Evolutionary conservation across 352 stramenopile species (phyloP).

Genomic region (Globisporangium cystogenes): DNA sequence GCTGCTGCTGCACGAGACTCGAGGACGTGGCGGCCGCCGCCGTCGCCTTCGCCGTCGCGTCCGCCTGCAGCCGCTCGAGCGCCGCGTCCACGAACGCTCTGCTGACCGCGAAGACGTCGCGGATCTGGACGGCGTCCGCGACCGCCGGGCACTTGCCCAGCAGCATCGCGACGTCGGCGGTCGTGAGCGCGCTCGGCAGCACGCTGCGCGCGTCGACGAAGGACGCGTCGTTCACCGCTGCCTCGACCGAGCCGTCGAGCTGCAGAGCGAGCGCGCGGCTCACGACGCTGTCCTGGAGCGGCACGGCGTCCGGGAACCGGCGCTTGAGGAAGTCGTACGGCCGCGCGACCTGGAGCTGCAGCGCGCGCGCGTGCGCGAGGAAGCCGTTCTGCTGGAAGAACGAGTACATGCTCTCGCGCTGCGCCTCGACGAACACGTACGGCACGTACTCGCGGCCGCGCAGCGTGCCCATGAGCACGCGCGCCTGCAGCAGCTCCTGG

Average conservation of each 20-base stretch:
- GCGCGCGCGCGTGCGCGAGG: conserved; percentile 48
- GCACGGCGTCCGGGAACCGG: conserved; percentile 59
- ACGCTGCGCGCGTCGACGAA: conserved; percentile 55
- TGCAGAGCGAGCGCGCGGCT: conserved; percentile 54
- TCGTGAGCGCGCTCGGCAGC: conserved; percentile 51
- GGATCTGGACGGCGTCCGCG: conserved; percentile 40
- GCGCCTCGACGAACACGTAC: conserved; percentile 66
- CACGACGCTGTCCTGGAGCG: conserved; percentile 59
- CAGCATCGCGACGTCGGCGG: conserved; percentile 38
- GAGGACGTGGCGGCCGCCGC: conserved; percentile 14
- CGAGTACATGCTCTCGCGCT: conserved; percentile 73
- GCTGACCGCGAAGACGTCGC: conserved; percentile 57
- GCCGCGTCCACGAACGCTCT: conserved; percentile 42
- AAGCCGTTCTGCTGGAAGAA: conserved; percentile 87
- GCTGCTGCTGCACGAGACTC: conserved; percentile 13
- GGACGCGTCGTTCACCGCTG: conserved; percentile 55
- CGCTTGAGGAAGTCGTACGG: conserved; percentile 75
- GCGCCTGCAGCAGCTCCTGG: conserved; percentile 40
- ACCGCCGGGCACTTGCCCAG: conserved; percentile 38
- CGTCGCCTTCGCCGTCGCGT: conserved; percentile 37
- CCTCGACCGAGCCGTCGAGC: conserved; percentile 68
- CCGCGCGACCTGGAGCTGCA: conserved; percentile 52
- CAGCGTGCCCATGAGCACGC: conserved; percentile 56
- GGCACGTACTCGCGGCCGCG: conserved; percentile 75
- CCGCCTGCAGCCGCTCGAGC: conserved; percentile 40